A percentile compares a stretch with the other conserved stretches of the same genome.
These are phyloP conservation scores for Neopestalotiopsis sp. DNA, from an alignment of 2,329 filamentous ascomycete species.

Conservation along the genomic window DNA sequence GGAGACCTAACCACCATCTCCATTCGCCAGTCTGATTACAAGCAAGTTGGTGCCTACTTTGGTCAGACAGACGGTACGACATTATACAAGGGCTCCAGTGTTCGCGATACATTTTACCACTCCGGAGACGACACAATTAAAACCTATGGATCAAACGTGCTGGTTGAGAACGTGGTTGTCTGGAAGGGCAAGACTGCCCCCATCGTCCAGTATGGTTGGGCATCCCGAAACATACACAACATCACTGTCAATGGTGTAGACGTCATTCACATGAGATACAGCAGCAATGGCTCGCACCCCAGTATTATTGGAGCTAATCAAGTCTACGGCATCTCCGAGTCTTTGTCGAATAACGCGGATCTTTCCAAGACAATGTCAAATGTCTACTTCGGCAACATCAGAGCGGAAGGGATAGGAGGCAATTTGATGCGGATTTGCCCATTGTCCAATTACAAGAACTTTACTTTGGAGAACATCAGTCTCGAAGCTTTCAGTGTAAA, in stretches of 20 bases:
- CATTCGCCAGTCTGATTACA: constrained; percentile 38
- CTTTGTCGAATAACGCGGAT: constrained; percentile 20
- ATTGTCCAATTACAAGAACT: constrained; percentile 22
- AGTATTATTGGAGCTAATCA: constrained; percentile 30
- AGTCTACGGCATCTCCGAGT: constrained; percentile 21
- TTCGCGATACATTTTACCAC: constrained; percentile 41
- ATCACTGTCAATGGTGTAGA: constrained; percentile 33
- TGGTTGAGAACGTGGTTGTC: constrained; percentile 28
- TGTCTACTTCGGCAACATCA: constrained; percentile 23
- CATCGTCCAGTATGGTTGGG: constrained; percentile 42
- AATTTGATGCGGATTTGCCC: constrained; percentile 24
- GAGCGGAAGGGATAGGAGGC: constrained; percentile 23
- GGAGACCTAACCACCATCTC: constrained; percentile 23
- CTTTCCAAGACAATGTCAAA: constrained; percentile 18
- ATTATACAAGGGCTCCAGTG: constrained; percentile 35
- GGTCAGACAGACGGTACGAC: constrained; percentile 42
- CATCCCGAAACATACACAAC: constrained; percentile 30
- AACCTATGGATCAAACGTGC: constrained; percentile 37
- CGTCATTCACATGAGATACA: constrained; percentile 34
- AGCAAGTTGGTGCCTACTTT: constrained; percentile 44
- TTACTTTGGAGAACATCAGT: constrained; percentile 24
- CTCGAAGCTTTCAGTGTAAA: constrained; percentile 20
- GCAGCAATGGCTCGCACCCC: constrained; percentile 24
- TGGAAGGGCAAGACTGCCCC: constrained; percentile 39
- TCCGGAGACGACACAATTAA: constrained; percentile 42